Evolutionary conservation across 2,329 filamentous ascomycete species (phyloP), one percentile per base, ranked within the genome.

Genomic region (Xylariaceae sp.): DNA sequence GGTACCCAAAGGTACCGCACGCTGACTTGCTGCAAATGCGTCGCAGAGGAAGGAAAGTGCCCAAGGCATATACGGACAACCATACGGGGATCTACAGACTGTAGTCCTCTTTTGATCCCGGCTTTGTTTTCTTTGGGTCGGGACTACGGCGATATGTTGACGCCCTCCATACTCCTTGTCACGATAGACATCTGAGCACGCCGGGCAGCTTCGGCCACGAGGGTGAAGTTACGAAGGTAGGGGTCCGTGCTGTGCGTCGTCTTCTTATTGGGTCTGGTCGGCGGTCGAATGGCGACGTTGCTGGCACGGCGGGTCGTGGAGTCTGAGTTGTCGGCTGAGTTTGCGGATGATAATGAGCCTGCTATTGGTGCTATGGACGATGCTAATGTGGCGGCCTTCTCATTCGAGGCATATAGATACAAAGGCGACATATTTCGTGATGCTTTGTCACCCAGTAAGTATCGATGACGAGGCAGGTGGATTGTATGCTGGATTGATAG

Each of bases 121-220:
- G 5, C 32, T 11, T 37, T 11, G 35, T 37, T 11, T 37, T 34
- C 4, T 37, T 19, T 19, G 19, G 19, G 19, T 19, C 1, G 34
- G 7, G 11, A 32, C 34, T 53, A 53, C 42, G 51, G 31, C n/a
- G 69, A 81, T 46, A 90, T 72, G 51, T 81, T 83, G 66, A 88
- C 80, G 60, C 84, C 82, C 66, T 89, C 90, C 67, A 97, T 80
- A 71, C 96, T 92, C 59, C 91, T 81, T 78, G 91, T 88, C 69
- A 96, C 76, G 66, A 91, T 85, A 42, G 89, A 89, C 78, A 96
- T 88, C 72, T 96, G 90, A 7, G 92, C 92, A 42, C 91, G 80
- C 73, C 95, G 96, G 43, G 91, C 92, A 1, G 92, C 92, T 76
- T 97, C 92, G 37, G 91, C 91, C 42, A 96, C 81, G 32, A 96